These are phyloP conservation scores for Physaria fendleri DNA, from an alignment of 345 rosid genomes.

Conservation along the genomic window DNA sequence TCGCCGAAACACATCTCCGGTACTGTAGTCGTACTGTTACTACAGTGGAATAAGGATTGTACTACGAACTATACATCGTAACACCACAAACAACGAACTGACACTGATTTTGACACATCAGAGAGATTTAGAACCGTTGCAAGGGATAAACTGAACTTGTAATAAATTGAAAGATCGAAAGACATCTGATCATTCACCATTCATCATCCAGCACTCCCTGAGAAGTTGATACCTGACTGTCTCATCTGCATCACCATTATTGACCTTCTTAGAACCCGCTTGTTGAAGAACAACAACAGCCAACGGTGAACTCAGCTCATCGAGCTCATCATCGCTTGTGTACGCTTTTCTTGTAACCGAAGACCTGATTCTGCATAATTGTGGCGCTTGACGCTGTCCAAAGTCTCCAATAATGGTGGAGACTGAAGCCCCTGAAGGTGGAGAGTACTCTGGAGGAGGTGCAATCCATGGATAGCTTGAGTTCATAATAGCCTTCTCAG, in stretches of 20 bases:
- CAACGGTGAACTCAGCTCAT: constrained; percentile 70
- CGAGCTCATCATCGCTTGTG: constrained; percentile 87
- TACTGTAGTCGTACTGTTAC: background rate
- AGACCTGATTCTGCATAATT: constrained; percentile 53
- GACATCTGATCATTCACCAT: constrained; percentile 35
- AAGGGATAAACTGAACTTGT: no score
- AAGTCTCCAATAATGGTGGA: constrained; percentile 38
- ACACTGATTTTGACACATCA: background rate
- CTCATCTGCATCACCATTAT: constrained; percentile 14
- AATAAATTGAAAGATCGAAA: background rate
- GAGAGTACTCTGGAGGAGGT: constrained; percentile 47
- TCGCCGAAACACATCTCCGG: background rate
- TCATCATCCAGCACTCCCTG: constrained; percentile 70
- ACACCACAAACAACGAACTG: background rate
- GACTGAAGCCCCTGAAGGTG: constrained; percentile 58
- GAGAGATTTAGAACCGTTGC: background rate
- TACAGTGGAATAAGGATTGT: background rate
- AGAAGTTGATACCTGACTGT: constrained; percentile 66
- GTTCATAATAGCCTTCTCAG: constrained; percentile 20
- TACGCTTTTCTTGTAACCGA: constrained; percentile 60
- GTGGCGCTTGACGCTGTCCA: constrained; percentile 32
- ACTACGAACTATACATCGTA: constrained; percentile 4
- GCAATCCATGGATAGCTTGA: constrained; percentile 53
- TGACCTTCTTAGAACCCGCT: constrained; percentile 6
- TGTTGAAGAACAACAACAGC: constrained; percentile 42